Conservation (phyloP, 1,139 yeast species). For the Ogataea hybrid region DNA sequence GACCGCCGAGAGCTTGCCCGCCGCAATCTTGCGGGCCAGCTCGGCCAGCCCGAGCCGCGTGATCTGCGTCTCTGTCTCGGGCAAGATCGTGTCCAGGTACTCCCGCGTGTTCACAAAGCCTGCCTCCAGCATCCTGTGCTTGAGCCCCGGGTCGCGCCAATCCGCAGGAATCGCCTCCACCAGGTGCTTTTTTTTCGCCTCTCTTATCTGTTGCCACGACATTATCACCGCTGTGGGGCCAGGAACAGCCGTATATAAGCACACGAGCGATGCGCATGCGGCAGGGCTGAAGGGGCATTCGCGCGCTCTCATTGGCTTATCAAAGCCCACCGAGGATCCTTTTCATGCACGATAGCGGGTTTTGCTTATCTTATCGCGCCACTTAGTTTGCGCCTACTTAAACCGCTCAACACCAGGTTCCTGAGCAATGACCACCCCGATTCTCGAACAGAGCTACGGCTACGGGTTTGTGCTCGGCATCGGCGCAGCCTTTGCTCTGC, state of each 20-base stretch:
- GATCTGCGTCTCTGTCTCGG: conserved; percentile 23
- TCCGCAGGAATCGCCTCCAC: conserved; percentile 25
- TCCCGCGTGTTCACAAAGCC: conserved; percentile 14
- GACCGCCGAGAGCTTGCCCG: conserved; percentile 39
- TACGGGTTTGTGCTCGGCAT: conserved; percentile 82
- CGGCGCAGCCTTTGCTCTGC: conserved; percentile 72
- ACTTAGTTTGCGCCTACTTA: not conserved
- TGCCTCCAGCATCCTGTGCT: conserved; percentile 17
- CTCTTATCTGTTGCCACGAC: conserved; percentile 26
- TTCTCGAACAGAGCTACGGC: conserved; percentile 38
- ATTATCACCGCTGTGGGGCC: not conserved
- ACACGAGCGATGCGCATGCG: not conserved
- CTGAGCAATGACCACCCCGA: not conserved
- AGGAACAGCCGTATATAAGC: not conserved
- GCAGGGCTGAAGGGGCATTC: not conserved
- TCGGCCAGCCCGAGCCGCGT: conserved; percentile 22
- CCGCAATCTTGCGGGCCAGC: conserved; percentile 25
- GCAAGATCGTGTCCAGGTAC: conserved; percentile 24
- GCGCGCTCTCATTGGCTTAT: not conserved
- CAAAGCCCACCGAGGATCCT: not conserved
- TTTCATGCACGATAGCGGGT: not conserved
- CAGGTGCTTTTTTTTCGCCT: conserved; percentile 19
- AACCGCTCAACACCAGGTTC: not conserved
- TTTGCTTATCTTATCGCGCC: not conserved
- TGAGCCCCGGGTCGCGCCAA: conserved; percentile 23